A percentile compares a stretch with the other conserved stretches of the same genome.
These are phyloP conservation scores for Trichophyton mentagrophytes DNA, from an alignment of 2,329 filamentous ascomycete species.

Conservation along the genomic window DNA sequence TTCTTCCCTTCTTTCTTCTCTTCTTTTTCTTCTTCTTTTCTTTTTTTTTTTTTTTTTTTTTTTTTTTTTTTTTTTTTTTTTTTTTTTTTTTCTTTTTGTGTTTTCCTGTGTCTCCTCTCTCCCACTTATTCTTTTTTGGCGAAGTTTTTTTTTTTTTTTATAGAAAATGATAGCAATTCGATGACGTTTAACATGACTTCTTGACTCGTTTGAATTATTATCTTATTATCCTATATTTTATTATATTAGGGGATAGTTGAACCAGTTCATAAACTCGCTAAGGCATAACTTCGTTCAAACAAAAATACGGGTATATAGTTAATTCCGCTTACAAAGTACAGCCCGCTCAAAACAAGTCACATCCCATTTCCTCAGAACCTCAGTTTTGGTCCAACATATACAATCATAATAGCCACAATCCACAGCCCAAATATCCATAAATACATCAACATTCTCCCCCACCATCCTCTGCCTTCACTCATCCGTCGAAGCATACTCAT, in stretches of 20 bases:
- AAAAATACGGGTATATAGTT: background rate
- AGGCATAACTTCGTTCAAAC: too few species aligned
- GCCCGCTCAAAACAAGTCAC: background rate
- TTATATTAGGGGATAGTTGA: background rate
- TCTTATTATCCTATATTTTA: too few species aligned
- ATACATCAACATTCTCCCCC: constrained; percentile 71
- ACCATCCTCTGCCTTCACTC: constrained; percentile 82
- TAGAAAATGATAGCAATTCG: constrained; percentile 11
- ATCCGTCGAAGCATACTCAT: constrained; percentile 69
- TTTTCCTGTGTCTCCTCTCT: background rate
- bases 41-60: too few species aligned
- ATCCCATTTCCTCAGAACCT: constrained; percentile 49
- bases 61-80: constrained; percentile 1
- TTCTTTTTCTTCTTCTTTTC: too few species aligned
- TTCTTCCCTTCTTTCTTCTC: too few species aligned
- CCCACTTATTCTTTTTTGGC: constrained; percentile 4
- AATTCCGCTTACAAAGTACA: background rate
- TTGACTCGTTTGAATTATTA: background rate
- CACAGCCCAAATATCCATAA: constrained; percentile 71
- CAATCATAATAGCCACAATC: constrained; percentile 62
- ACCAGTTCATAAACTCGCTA: too few species aligned
- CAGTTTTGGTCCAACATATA: constrained; percentile 78
- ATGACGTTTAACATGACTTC: background rate
- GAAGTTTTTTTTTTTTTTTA: constrained; percentile 4
- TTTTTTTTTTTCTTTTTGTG: constrained; percentile 2